phyloP scores from a whole-genome alignment of 2,329 filamentous ascomycete species.

The Nemania sp. region DNA sequence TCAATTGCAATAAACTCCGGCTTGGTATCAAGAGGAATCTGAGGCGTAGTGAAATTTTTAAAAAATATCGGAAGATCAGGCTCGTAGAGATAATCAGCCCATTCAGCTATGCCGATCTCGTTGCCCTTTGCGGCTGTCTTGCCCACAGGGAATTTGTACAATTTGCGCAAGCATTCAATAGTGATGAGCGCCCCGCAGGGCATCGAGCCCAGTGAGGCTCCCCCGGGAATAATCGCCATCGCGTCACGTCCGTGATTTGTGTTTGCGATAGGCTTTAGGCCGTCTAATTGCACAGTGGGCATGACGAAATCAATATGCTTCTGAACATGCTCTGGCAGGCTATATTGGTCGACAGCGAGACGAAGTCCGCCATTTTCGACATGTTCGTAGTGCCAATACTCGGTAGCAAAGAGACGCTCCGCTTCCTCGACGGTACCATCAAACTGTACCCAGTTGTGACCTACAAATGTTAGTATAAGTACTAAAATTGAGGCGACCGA shows the following conservation, averaged over 20 bases:
- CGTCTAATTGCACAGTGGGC: constrained; percentile 56
- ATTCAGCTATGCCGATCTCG: constrained; percentile 42
- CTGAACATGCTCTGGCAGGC: constrained; percentile 54
- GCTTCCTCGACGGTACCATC: constrained; percentile 66
- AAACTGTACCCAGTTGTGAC: constrained; percentile 65
- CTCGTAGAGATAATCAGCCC: constrained; percentile 41
- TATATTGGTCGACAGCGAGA: constrained; percentile 58
- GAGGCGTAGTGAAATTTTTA: constrained; percentile 41
- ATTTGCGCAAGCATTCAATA: constrained; percentile 39
- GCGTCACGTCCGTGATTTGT: constrained; percentile 25
- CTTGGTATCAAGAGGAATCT: constrained; percentile 34
- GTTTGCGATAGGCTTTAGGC: constrained; percentile 37
- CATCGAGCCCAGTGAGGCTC: constrained; percentile 35
- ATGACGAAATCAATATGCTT: constrained; percentile 58
- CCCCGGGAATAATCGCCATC: constrained; percentile 27
- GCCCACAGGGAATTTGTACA: constrained; percentile 40
- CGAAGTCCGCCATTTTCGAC: constrained; percentile 50
- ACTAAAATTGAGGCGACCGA: not conserved
- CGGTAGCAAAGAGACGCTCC: constrained; percentile 64
- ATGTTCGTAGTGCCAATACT: constrained; percentile 58
- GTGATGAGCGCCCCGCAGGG: constrained; percentile 39
- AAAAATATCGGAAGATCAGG: constrained; percentile 40
- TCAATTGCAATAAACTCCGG: constrained; percentile 42
- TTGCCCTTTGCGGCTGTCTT: constrained; percentile 32
- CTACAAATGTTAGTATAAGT: constrained; percentile 17